Conservation (phyloP, 148 eudicot species). For the Rhododendron henanense region DNA sequence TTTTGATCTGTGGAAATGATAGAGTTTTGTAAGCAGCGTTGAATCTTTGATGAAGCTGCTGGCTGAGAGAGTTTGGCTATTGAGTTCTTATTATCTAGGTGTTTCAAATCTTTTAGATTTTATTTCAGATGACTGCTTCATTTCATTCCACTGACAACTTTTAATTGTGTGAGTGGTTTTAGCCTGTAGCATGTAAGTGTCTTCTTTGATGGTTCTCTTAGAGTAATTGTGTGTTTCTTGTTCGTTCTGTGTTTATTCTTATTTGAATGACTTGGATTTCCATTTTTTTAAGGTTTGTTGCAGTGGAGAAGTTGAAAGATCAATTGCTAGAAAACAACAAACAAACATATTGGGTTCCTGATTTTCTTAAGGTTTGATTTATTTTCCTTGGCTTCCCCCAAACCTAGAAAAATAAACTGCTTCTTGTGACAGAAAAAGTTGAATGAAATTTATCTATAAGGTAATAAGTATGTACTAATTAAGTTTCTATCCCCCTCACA, state of each 20-base stretch:
- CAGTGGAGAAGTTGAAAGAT: constrained; percentile 87
- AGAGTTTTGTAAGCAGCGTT: neutral
- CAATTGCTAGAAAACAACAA: constrained; percentile 82
- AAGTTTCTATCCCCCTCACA: neutral
- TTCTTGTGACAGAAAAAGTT: too few species aligned
- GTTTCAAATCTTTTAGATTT: neutral
- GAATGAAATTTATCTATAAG: too few species aligned
- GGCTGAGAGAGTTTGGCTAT: neutral
- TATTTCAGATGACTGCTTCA: neutral
- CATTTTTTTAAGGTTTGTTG: constrained; percentile 62
- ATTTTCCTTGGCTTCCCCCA: neutral
- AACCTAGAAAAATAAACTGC: too few species aligned
- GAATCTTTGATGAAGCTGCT: neutral
- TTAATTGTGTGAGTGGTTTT: neutral
- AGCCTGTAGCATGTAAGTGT: neutral
- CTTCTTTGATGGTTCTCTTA: neutral
- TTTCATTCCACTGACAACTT: neutral
- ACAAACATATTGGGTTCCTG: constrained; percentile 93
- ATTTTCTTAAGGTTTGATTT: constrained; percentile 76
- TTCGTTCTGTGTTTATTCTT: neutral
- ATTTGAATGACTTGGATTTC: neutral
- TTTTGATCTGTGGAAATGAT: neutral
- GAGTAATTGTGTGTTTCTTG: neutral
- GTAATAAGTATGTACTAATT: neutral
- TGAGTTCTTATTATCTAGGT: neutral